These are phyloP conservation scores for Penicillium sp. DNA, from an alignment of 2,329 filamentous ascomycete genomes.

Conservation along the genomic window DNA sequence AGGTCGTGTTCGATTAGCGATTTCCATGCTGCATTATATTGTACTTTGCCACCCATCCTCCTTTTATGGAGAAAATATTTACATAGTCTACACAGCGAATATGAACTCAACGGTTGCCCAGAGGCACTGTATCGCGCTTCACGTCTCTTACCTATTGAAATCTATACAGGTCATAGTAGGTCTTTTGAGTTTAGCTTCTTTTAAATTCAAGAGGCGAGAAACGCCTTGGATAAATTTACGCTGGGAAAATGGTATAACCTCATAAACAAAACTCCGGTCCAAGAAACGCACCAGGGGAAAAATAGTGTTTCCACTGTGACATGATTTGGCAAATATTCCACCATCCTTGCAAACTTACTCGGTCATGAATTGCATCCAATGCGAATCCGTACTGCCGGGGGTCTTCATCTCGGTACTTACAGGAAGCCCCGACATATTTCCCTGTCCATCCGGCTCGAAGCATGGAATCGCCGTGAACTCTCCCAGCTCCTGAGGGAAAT, in stretches of 20 bases:
- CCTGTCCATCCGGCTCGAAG: conserved; percentile 32
- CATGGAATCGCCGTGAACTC: conserved; percentile 38
- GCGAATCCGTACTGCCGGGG: conserved; percentile 20
- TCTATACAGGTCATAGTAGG: too few species aligned
- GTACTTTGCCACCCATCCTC: neutral
- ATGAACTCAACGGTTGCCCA: too few species aligned
- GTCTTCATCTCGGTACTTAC: conserved; percentile 22
- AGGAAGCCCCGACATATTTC: conserved; percentile 8
- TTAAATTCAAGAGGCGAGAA: too few species aligned
- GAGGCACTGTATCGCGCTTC: too few species aligned
- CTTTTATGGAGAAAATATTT: too few species aligned
- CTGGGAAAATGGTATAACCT: too few species aligned
- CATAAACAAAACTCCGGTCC: too few species aligned
- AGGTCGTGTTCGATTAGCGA: conserved; percentile 55
- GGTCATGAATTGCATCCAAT: conserved; percentile 34
- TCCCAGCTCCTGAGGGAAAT: conserved; percentile 36
- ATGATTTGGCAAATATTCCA: neutral
- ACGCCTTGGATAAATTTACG: too few species aligned
- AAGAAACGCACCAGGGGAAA: too few species aligned
- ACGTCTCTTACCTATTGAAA: too few species aligned
- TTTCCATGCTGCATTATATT: neutral
- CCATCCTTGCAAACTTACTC: conserved; percentile 12
- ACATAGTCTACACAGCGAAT: too few species aligned
- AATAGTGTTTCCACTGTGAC: neutral
- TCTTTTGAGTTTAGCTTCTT: too few species aligned